These are phyloP conservation scores for Abrus pulchellus DNA, from an alignment of 306 rosid genomes.

Conservation along the genomic window DNA sequence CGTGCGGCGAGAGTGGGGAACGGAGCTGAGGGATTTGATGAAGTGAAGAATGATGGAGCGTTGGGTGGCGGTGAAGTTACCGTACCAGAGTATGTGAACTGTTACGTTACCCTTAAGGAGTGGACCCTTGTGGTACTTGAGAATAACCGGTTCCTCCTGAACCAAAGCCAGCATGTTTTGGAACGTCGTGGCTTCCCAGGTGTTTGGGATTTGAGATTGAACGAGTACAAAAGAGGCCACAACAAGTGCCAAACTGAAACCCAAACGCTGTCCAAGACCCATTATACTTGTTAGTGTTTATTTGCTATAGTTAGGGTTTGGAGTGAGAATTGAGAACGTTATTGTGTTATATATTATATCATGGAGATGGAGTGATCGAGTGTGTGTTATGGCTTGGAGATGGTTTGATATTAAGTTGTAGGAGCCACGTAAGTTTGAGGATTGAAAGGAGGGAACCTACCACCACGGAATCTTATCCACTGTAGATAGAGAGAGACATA, in stretches of 20 bases:
- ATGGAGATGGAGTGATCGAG: neutral
- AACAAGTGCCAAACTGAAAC: neutral
- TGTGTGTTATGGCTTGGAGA: neutral
- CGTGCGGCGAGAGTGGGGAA: neutral
- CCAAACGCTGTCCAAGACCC: neutral
- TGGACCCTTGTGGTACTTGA: slow-evolving; percentile 72
- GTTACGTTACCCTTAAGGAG: slow-evolving; percentile 64
- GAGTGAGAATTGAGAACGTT: too few species aligned
- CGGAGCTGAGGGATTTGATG: slow-evolving; percentile 34
- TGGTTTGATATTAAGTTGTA: neutral
- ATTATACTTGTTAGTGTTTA: too few species aligned
- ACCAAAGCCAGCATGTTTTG: slow-evolving; percentile 38
- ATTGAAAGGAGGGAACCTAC: slow-evolving; percentile 1
- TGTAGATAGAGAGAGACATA: neutral
- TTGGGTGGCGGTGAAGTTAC: slow-evolving; percentile 63
- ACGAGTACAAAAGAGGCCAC: neutral
- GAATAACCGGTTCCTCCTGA: slow-evolving; percentile 40
- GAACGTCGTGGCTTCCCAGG: neutral
- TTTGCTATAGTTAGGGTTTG: too few species aligned
- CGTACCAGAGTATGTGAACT: slow-evolving; percentile 70
- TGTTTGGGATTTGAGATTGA: slow-evolving; percentile 5
- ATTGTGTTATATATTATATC: neutral
- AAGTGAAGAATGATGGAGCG: slow-evolving; percentile 45
- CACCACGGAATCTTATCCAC: neutral
- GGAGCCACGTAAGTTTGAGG: neutral